These are phyloP conservation scores for Dactylellina parvicollis DNA, from an alignment of 2,329 filamentous ascomycete species.

Conservation along the genomic window DNA sequence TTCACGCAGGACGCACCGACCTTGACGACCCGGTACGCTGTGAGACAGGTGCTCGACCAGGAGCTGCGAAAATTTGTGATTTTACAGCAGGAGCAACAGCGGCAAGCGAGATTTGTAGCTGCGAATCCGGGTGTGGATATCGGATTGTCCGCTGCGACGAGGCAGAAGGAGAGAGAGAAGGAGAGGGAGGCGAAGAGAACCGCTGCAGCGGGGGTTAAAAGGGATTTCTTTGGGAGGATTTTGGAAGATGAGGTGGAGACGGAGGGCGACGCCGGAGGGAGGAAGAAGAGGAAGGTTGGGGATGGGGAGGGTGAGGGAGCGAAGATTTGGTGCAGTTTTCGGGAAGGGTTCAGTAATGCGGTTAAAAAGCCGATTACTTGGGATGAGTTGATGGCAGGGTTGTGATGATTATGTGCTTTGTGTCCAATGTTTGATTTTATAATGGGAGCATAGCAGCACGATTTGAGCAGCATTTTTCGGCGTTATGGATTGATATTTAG, in stretches of 20 bases:
- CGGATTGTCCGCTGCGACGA: conserved; percentile 57
- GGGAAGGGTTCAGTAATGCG: conserved; percentile 91
- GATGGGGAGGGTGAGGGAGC: conserved; percentile 61
- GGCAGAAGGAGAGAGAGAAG: conserved; percentile 60
- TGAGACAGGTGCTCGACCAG: conserved; percentile 91
- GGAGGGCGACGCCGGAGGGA: conserved; percentile 61
- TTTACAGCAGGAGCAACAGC: conserved; percentile 73
- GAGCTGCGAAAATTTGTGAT: conserved; percentile 80
- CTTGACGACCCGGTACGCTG: conserved; percentile 78
- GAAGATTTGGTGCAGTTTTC: conserved; percentile 86
- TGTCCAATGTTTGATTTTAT: not conserved
- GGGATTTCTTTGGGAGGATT: conserved; percentile 86
- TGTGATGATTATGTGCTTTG: conserved; percentile 62
- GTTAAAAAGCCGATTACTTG: conserved; percentile 87
- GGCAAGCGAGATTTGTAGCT: conserved; percentile 65
- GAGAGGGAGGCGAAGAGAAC: conserved; percentile 56
- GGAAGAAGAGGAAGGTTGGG: conserved; percentile 59
- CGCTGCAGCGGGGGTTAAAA: conserved; percentile 67
- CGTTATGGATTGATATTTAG: not conserved
- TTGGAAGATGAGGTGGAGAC: conserved; percentile 66
- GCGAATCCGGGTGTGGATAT: conserved; percentile 62
- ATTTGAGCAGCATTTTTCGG: not conserved
- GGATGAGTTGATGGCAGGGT: conserved; percentile 76
- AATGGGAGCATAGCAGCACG: too few relatives aligned
- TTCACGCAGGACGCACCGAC: conserved; percentile 66